Conservation (phyloP, 768 basidiomycete species). For the Mycena olivaceomarginata region DNA sequence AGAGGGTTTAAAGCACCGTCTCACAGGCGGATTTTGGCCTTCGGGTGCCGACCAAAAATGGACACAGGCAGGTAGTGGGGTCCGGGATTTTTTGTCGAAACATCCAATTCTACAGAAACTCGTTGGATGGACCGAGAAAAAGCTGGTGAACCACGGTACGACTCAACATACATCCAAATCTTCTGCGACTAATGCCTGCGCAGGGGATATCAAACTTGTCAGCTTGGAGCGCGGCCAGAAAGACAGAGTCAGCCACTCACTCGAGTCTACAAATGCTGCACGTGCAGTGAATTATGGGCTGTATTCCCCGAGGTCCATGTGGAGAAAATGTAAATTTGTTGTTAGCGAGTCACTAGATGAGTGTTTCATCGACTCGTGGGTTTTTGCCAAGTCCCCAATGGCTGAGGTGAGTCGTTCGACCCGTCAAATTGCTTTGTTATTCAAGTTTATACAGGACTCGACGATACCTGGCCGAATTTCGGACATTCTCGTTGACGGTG, state of each 20-base stretch:
- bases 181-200: too few relatives aligned
- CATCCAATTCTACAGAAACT: background rate
- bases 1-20: background rate
- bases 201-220: background rate
- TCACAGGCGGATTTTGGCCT: too few relatives aligned
- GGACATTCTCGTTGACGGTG: background rate
- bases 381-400: background rate
- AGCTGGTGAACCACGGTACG: background rate
- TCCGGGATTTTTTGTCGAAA: background rate
- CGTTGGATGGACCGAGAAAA: background rate
- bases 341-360: background rate
- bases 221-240: background rate
- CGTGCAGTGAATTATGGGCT: background rate
- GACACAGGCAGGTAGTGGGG: background rate
- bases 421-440: too few relatives aligned
- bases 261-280: background rate
- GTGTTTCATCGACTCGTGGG: background rate
- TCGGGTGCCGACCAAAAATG: background rate
- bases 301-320: background rate
- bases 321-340: background rate
- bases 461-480: background rate
- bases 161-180: too few relatives aligned
- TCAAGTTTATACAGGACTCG: too few relatives aligned
- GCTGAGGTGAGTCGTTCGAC: background rate
- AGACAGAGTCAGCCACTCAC: background rate